Evolutionary conservation across 2,329 filamentous ascomycete genomes (phyloP), one percentile per base, ranked within the genome.

Genomic region (Alternaria brassicae): DNA sequence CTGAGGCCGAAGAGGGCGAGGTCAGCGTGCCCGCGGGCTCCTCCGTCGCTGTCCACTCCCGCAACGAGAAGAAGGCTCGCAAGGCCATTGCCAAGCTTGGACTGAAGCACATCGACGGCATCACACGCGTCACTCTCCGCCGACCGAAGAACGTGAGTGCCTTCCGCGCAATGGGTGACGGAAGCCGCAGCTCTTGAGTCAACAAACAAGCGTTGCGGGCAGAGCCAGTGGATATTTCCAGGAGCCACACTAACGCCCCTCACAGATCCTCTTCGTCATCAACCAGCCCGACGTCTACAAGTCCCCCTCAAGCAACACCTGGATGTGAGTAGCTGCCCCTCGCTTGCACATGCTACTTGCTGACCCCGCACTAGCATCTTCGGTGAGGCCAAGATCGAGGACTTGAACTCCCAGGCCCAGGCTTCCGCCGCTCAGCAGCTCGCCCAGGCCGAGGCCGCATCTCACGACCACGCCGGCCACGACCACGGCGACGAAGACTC

Each of bases 51-150:
- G 90, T 99, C 78, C 94, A 98, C 88, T 97, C 92, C 79, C 93
- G 95, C 82, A 98, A 98, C 85, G 95, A 99, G 91, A 99, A 99
- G 91, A 99, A 99, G 90, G 96, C 95, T 76, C 91, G 95, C 84
- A 99, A 99, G 89, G 93, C 93, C 78, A 96, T 99, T 80, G 91
- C 93, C 82, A 99, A 99, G 89, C 89, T 98, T 79, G 93, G 96
- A 80, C 86, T 99, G 80, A 95, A 92, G 87, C 93, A 94, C 78
- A 91, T 99, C 72, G 91, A 91, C 77, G 96, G 95, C 80, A 99
- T 99, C 83, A 99, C 95, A 77, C 90, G 95, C 79, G 96, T 99
- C 76, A 99, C 96, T 71, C 89, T 99, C 78, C 91, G 95, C 83
- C 88, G 96, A 82, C 96, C 96, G 76, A 99, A 99, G 89, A 97